Base-by-base conservation (phyloP, 371 early-diverging fungal species). In the Apophysomyces ossiformis region DNA sequence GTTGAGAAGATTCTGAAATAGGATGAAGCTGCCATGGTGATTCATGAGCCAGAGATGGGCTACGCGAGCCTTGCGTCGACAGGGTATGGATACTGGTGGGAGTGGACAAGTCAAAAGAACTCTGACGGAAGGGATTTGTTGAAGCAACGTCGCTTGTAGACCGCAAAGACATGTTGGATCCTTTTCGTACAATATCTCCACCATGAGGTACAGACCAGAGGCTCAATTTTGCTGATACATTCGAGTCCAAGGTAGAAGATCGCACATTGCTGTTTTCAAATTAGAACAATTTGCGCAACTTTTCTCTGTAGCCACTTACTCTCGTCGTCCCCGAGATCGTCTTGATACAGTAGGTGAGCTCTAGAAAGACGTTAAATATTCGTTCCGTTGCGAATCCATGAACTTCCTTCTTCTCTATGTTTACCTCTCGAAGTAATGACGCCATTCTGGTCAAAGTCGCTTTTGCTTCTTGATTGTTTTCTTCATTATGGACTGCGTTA, bases 271-370 rank as follows among this genome's bases (percentile, higher is more conserved):
- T 50, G 21, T 4, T 4, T 41, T 5, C 15, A 64, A 37, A 59
- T 57, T 16, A 36, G 47, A 32, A 36, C 45, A 43, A 8, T 7
- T 37, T 13, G 0, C 35, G 44, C 16, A 7, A 16, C 38, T 26
- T 26, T 26, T 26, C 32, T 2, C 32, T 26, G 32, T 2, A 26
- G 32, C 32, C 32, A 26, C 74, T 54, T 70, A 79, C 78, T 81
- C 75, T 63, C 82, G 57, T 54, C 82, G 63, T 69, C 77, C 78
- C 43, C 76, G 76, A 15, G 71, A 76, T 57, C 78, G 69, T 58
- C 66, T 26, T 12, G 72, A 68, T n/a, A 72, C 60, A 4, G 68
- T 68, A 15, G 68, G 72, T 8, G 68, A 68, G 54, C 41, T 58
- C 72, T 72, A 61, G 5, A n/a, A 37, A 15, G 11, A 21, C 26